Evolutionary conservation across 495 filamentous ascomycete genomes (phyloP), one percentile per base, ranked within the genome.

Genomic region (Cenococcum geophilum): DNA sequence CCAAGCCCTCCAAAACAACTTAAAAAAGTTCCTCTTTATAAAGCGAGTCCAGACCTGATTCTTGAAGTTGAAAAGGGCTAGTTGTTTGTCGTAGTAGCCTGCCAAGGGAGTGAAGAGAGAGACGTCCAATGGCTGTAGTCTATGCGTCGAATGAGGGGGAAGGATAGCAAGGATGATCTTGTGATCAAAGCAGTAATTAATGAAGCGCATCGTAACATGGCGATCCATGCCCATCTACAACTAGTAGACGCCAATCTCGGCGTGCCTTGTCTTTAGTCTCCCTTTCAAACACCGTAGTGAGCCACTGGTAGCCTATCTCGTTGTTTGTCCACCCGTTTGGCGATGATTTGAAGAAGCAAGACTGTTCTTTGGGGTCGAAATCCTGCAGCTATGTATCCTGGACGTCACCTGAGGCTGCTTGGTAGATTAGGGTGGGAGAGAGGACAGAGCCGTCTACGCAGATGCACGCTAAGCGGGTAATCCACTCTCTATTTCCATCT

Each of bases 121-220:
- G 18, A 67, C 52, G 51, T 65, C 55, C 14, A 67, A 37, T 32
- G 62, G 51, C 47, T 67, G 62, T 12, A 67, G 51, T 1, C 18
- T 21, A 51, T 67, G 61, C 23, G 56, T 67, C 20, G 27, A 56
- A 58, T 68, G 51, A 49, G 58, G 48, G 1, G 63, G 58, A 37
- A 43, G 42, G 18, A 52, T 23, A 34, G 18, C n/a, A 18, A 65
- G 4, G 14, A 61, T 10, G 37, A 68, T 64, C 12, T 25, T 27
- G 11, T 58, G 16, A 14, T 42, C 10, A 54, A 54, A 0, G 20
- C 20, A 23, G n/a, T 49, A 57, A 6, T 61, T 43, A 54, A 68
- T 32, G 45, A 68, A 68, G 5, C 2, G 18, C 16, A 58, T 23
- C 14, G 35, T 66, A 5, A 66, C 32, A 45, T 65, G 53, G 23